phyloP scores from a whole-genome alignment of 139 green algal genomes.

The Chlorella sp. region DNA sequence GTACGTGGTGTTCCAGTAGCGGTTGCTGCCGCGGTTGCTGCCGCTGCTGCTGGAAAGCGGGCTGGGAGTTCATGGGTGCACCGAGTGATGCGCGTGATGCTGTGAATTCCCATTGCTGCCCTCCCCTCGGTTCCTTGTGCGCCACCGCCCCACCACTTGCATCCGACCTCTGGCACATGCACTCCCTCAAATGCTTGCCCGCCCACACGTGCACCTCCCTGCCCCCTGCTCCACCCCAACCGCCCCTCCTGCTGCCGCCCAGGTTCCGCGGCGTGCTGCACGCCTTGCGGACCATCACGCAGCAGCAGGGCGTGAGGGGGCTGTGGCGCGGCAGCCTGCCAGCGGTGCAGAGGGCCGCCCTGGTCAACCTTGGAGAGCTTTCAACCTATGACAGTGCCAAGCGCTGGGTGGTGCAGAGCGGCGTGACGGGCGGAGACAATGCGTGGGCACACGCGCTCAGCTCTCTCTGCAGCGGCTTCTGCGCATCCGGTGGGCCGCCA shows the following conservation, averaged over 20 bases:
- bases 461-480: conserved; percentile 60
- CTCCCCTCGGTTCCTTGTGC: background rate
- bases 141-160: no score
- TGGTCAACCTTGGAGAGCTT: conserved; percentile 82
- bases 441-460: conserved; percentile 53
- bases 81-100: no score
- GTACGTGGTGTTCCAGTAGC: background rate
- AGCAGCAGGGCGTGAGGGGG: conserved; percentile 57
- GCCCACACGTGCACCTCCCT: background rate
- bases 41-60: no score
- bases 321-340: conserved; percentile 68
- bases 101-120: no score
- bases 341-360: conserved; percentile 70
- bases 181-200: background rate
- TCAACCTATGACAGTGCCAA: conserved; percentile 72
- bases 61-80: no score
- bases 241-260: conserved; percentile 14
- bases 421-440: conserved; percentile 53
- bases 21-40: background rate
- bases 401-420: conserved; percentile 42
- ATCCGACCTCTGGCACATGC: background rate
- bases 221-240: background rate
- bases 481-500: background rate
- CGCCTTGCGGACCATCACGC: conserved; percentile 16
- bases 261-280: conserved; percentile 21